Evolutionary conservation across 768 basidiomycete genomes (phyloP).

Genomic region (Phlebiopsis flavidoalba): DNA sequence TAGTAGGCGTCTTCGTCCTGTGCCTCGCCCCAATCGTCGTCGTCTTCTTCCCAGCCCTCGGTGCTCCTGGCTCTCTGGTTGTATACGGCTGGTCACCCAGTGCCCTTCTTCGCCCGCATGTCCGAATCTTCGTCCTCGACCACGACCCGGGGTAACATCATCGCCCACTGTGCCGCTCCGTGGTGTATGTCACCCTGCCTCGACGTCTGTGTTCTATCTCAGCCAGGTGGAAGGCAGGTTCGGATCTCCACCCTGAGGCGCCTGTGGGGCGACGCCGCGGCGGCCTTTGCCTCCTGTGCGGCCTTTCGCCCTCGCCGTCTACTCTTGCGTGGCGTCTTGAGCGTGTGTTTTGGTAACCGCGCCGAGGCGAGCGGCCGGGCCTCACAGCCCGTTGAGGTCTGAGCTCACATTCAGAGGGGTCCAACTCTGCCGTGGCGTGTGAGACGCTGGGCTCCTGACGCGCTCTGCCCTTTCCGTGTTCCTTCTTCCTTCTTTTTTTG

Average conservation of each 20-base stretch:
- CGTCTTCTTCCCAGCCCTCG: constrained; percentile 75
- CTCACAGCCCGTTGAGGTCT: constrained; percentile 68
- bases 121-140: constrained; percentile 58
- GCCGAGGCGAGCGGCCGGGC: constrained; percentile 89
- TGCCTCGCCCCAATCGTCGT: constrained; percentile 71
- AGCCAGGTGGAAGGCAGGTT: constrained; percentile 58
- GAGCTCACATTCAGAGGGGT: constrained; percentile 66
- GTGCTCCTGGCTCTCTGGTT: constrained; percentile 8
- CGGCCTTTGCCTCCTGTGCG: constrained; percentile 47
- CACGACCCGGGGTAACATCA: constrained; percentile 59
- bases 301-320: constrained; percentile 62
- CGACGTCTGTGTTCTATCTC: constrained; percentile 77
- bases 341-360: constrained; percentile 85
- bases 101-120: constrained; percentile 35
- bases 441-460: constrained; percentile 69
- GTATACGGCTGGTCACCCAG: constrained; percentile 29
- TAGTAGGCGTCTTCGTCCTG: constrained; percentile 71
- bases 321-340: constrained; percentile 83
- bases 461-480: constrained; percentile 56
- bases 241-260: constrained; percentile 24
- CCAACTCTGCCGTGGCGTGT: constrained; percentile 81
- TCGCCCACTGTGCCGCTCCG: constrained; percentile 47
- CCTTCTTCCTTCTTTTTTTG: constrained; percentile 45
- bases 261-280: constrained; percentile 26
- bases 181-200: constrained; percentile 43